Conservation (phyloP, 140 eudicot species). For the Ambrosia hybrid region DNA sequence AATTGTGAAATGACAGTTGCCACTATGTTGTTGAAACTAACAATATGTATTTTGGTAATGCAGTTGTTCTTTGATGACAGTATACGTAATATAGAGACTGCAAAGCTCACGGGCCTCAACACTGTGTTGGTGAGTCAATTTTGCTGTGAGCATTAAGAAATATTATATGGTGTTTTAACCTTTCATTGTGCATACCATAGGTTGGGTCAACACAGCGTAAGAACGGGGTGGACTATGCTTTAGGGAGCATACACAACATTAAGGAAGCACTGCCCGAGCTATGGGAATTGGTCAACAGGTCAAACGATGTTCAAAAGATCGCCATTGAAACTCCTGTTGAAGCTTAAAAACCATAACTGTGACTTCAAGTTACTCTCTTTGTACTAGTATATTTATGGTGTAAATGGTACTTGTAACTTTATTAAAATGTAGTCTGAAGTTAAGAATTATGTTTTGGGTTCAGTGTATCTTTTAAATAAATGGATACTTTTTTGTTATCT, state of each 20-base stretch:
- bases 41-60: background rate
- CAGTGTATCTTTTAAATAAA: no score
- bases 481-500: no score
- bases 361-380: background rate
- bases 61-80: constrained; percentile 96
- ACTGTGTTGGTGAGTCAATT: constrained; percentile 70
- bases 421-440: background rate
- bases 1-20: background rate
- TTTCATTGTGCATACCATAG: constrained; percentile 28
- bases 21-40: constrained; percentile 12
- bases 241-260: constrained; percentile 90
- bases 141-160: background rate
- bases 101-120: constrained; percentile 53
- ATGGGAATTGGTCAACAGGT: constrained; percentile 58
- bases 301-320: constrained; percentile 43
- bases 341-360: constrained; percentile 39
- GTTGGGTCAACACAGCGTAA: constrained; percentile 59
- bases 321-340: constrained; percentile 66
- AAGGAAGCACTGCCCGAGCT: constrained; percentile 80
- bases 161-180: background rate
- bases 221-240: constrained; percentile 66
- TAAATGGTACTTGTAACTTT: constrained; percentile 8
- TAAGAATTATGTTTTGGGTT: background rate
- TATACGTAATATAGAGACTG: constrained; percentile 68
- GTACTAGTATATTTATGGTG: background rate